Evolutionary conservation across 148 eudicot species (phyloP).

Genomic region (Vaccinium myrtillus): DNA sequence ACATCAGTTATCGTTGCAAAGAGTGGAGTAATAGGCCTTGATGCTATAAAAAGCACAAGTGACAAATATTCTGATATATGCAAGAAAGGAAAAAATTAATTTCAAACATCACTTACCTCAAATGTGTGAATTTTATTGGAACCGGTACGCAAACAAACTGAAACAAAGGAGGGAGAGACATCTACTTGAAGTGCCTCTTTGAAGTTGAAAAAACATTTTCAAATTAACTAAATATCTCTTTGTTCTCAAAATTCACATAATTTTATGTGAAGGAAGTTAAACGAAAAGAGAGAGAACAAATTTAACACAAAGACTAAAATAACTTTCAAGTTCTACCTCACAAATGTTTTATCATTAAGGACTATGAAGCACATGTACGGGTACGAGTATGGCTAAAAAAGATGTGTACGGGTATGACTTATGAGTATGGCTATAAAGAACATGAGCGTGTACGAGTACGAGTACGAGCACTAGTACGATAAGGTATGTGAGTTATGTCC

Average conservation of each 20-base stretch:
- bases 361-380: neutral
- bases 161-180: neutral
- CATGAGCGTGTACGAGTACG: no score
- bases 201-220: neutral
- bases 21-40: neutral
- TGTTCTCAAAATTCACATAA: neutral
- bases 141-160: neutral
- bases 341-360: neutral
- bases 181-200: neutral
- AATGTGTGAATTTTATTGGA: neutral
- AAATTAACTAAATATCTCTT: neutral
- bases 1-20: neutral
- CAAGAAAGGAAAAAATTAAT: neutral
- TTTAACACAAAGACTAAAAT: neutral
- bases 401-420: neutral
- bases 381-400: neutral
- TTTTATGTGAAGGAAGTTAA: neutral
- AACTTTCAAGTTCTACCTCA: neutral
- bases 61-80: neutral
- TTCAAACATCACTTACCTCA: neutral
- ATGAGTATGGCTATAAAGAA: neutral
- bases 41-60: neutral
- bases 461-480: no score
- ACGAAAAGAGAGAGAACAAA: neutral
- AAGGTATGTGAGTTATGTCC: no score